Evolutionary conservation across 306 rosid genomes (phyloP).

Genomic region (Cicer cuneatum): DNA sequence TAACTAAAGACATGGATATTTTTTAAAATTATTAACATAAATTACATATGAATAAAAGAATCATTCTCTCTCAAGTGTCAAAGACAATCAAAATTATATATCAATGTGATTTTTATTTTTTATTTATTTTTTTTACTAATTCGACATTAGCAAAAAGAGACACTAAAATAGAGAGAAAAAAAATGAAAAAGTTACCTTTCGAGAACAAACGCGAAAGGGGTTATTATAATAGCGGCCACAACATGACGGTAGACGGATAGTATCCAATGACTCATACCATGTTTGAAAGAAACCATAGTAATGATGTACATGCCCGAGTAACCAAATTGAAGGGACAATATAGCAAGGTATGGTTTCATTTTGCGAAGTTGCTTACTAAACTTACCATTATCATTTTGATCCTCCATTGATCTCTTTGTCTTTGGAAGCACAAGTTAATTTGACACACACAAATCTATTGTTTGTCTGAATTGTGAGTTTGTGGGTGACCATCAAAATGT

Average conservation of each 20-base stretch:
- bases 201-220: constrained; percentile 80
- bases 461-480: constrained; percentile 42
- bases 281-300: constrained; percentile 85
- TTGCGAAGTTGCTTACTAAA: constrained; percentile 43
- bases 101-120: neutral
- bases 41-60: neutral
- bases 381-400: constrained; percentile 40
- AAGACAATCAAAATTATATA: neutral
- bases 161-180: neutral
- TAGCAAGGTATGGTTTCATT: constrained; percentile 83
- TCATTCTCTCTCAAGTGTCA: neutral
- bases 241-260: constrained; percentile 90
- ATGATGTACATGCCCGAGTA: constrained; percentile 92
- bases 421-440: neutral
- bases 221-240: constrained; percentile 67
- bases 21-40: neutral
- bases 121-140: neutral
- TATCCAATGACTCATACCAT: constrained; percentile 91
- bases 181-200: constrained; percentile 61
- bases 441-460: constrained; percentile 23
- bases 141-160: neutral
- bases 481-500: constrained; percentile 48
- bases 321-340: constrained; percentile 86
- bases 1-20: no score
- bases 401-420: constrained; percentile 53